Evolutionary conservation across 768 basidiomycete genomes (phyloP).

Genomic region (Mrakia blollopis): DNA sequence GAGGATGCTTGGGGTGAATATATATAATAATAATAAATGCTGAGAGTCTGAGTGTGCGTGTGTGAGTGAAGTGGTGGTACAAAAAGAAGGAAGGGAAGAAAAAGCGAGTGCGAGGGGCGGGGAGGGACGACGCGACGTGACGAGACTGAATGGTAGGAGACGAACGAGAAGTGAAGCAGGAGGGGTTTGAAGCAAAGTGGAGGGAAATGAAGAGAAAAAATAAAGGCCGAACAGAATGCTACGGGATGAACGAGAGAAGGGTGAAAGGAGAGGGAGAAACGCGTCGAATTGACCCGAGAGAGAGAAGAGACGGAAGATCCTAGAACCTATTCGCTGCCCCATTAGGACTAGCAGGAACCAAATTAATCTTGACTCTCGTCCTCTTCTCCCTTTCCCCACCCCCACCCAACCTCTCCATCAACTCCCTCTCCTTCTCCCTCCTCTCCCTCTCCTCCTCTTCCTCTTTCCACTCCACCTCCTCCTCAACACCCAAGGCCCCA

Average conservation of each 20-base stretch:
- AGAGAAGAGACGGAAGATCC: not conserved
- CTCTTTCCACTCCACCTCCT: not conserved
- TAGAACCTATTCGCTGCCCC: not conserved
- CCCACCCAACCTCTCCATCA: not conserved
- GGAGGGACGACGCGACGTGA: not conserved
- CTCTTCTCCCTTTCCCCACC: not conserved
- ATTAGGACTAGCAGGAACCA: conserved; percentile 1
- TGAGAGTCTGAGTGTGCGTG: too few species aligned
- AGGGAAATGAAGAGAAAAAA: not conserved
- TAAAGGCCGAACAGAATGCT: not conserved
- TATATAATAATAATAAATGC: too few species aligned
- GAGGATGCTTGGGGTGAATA: too few species aligned
- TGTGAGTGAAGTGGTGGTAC: too few species aligned
- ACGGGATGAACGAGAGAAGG: not conserved
- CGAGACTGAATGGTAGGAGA: not conserved
- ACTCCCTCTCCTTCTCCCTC: not conserved
- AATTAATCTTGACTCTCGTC: not conserved
- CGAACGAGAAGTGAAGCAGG: not conserved
- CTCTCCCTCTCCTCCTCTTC: not conserved
- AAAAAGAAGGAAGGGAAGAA: not conserved
- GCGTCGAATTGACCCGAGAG: not conserved
- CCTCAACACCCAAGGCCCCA: not conserved
- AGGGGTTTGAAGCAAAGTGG: not conserved
- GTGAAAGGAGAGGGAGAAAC: not conserved
- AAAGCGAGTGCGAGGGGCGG: not conserved